phyloP scores from a whole-genome alignment of 495 filamentous ascomycete species.

The Podospora fimiseda region DNA sequence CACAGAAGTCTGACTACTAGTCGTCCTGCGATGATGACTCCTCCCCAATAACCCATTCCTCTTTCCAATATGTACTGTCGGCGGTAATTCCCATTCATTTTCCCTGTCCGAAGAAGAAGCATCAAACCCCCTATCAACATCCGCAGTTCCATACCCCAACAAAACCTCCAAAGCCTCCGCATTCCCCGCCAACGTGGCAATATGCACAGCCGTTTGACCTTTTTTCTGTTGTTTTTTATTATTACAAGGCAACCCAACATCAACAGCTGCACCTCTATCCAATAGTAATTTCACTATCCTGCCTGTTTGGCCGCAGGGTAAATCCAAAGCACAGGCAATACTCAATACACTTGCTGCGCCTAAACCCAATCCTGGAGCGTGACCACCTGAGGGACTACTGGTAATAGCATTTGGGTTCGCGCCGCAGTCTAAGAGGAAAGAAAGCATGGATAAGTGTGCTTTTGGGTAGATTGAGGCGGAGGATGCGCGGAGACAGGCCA shows the following conservation, averaged over 20 bases:
- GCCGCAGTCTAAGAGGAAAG: constrained; percentile 19
- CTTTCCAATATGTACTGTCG: no score
- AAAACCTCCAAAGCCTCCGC: constrained; percentile 7
- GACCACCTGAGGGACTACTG: not conserved
- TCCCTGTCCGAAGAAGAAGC: not conserved
- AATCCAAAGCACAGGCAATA: constrained; percentile 7
- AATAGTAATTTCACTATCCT: constrained; percentile 13
- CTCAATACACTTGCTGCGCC: constrained; percentile 4
- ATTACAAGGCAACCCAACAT: not conserved
- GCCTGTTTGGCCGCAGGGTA: not conserved
- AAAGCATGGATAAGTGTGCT: constrained; percentile 15
- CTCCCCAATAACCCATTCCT: not conserved
- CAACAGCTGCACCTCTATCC: constrained; percentile 10
- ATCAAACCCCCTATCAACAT: constrained; percentile 11
- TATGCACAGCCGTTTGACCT: constrained; percentile 17
- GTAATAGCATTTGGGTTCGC: constrained; percentile 13
- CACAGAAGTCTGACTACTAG: no score
- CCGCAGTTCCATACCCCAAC: constrained; percentile 13
- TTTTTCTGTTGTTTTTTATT: no score
- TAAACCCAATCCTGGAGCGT: not conserved
- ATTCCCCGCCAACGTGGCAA: constrained; percentile 13
- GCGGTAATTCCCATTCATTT: no score
- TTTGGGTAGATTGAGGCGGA: not conserved
- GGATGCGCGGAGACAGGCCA: constrained; percentile 7
- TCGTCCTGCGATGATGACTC: no score